Evolutionary conservation across 768 basidiomycete species (phyloP).

Genomic region (Suillus variegatus): DNA sequence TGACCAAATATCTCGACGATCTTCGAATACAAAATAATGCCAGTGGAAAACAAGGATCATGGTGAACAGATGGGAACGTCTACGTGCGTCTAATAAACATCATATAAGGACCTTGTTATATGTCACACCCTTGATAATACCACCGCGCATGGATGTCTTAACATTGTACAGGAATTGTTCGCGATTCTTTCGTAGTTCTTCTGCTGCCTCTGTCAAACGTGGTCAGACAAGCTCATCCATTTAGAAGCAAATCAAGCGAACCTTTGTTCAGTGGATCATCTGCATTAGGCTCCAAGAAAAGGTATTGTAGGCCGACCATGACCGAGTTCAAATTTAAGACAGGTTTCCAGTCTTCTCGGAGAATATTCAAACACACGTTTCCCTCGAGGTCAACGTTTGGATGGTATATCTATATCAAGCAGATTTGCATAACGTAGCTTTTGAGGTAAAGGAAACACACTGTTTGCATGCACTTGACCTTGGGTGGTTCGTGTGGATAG

Average conservation of each 20-base stretch:
- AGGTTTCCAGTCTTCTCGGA: constrained; percentile 99
- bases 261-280: constrained; percentile 99
- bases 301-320: constrained; percentile 97
- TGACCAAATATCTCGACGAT: not conserved
- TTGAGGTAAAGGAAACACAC: constrained; percentile 43
- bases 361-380: constrained; percentile 97
- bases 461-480: constrained; percentile 95
- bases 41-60: constrained; percentile 1
- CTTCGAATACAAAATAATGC: not conserved
- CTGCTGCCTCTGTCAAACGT: constrained; percentile 78
- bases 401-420: constrained; percentile 82
- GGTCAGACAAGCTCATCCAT: constrained; percentile 13
- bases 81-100: constrained; percentile 23
- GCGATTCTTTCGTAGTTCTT: constrained; percentile 88
- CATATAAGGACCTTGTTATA: constrained; percentile 74
- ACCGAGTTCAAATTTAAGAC: constrained; percentile 97
- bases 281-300: constrained; percentile 98
- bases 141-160: constrained; percentile 83
- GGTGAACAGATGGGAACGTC: constrained; percentile 8
- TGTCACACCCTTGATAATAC: constrained; percentile 69
- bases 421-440: constrained; percentile 7
- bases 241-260: constrained; percentile 35
- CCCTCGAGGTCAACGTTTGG: constrained; percentile 98
- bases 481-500: constrained; percentile 99
- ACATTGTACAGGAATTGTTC: constrained; percentile 86